Percentiles rank a stretch among this genome's conserved stretches.
These are phyloP conservation scores for Kwoniella bestiolae DNA, from an alignment of 768 basidiomycete species.

Conservation along the genomic window DNA sequence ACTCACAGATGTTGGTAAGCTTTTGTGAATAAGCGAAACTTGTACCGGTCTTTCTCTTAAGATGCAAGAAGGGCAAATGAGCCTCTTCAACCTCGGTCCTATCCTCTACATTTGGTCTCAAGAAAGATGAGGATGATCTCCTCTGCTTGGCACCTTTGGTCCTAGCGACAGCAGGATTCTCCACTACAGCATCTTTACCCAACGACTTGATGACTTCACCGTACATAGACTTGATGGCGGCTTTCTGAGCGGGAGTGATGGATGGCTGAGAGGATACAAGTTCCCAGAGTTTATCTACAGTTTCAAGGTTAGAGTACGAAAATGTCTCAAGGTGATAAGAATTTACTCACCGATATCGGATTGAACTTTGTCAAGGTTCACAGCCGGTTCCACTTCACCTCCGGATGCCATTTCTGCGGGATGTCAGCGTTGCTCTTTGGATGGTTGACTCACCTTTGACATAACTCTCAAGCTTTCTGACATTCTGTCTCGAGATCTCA, in stretches of 20 bases:
- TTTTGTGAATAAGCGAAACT: conserved; percentile 98
- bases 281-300: conserved; percentile 82
- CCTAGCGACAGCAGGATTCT: conserved; percentile 34
- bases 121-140: conserved; percentile 94
- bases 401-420: conserved; percentile 93
- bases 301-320: neutral
- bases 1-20: conserved; percentile 69
- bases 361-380: conserved; percentile 97
- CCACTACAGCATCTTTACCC: conserved; percentile 56
- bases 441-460: conserved; percentile 58
- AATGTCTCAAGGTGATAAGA: neutral
- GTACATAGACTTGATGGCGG: conserved; percentile 68
- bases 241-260: conserved; percentile 92
- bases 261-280: conserved; percentile 96
- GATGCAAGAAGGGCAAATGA: conserved; percentile 89
- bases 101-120: conserved; percentile 76
- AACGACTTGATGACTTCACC: conserved; percentile 95
- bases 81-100: conserved; percentile 75
- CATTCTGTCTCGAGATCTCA: conserved; percentile 93
- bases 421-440: neutral
- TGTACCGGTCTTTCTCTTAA: conserved; percentile 93
- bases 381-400: conserved; percentile 74
- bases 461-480: conserved; percentile 96
- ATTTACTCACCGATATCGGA: conserved; percentile 69
- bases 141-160: conserved; percentile 60